phyloP scores from a whole-genome alignment of 345 rosid genomes.

The Draba incana region DNA sequence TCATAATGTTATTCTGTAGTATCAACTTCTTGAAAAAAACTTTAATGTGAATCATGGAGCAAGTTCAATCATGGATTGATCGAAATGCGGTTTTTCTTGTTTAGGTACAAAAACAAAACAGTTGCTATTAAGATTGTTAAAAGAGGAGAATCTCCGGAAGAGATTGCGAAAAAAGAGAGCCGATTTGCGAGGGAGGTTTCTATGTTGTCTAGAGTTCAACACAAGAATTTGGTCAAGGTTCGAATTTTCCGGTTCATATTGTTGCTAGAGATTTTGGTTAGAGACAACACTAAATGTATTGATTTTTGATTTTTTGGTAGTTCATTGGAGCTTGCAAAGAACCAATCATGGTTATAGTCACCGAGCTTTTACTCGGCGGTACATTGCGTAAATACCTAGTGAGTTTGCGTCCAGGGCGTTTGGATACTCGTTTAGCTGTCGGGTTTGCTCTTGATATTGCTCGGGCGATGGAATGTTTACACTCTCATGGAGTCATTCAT shows the following conservation, averaged over 20 bases:
- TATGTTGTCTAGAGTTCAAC: constrained; percentile 89
- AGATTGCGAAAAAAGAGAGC: constrained; percentile 74
- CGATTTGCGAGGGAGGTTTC: constrained; percentile 86
- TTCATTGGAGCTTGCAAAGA: constrained; percentile 97
- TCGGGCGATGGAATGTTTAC: constrained; percentile 97
- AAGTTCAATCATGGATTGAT: background rate
- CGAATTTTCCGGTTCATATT: background rate
- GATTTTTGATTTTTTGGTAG: constrained; percentile 42
- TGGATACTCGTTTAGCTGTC: constrained; percentile 69
- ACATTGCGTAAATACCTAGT: constrained; percentile 88
- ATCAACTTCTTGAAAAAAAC: background rate
- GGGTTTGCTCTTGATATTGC: constrained; percentile 94
- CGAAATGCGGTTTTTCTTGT: constrained; percentile 18
- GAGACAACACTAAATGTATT: constrained; percentile 17
- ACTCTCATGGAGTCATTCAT: constrained; percentile 93
- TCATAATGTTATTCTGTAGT: background rate
- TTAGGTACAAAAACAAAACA: constrained; percentile 74
- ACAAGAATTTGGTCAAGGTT: constrained; percentile 91
- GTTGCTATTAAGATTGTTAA: constrained; percentile 88
- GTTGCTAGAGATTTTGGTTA: background rate
- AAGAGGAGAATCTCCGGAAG: constrained; percentile 82
- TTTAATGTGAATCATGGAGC: too few relatives aligned
- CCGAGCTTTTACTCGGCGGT: constrained; percentile 85
- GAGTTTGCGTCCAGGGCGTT: constrained; percentile 65
- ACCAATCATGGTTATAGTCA: constrained; percentile 93